Evolutionary conservation across 2,329 filamentous ascomycete species (phyloP), one percentile per base, ranked within the genome.

Genomic region (Penicillium sp.): DNA sequence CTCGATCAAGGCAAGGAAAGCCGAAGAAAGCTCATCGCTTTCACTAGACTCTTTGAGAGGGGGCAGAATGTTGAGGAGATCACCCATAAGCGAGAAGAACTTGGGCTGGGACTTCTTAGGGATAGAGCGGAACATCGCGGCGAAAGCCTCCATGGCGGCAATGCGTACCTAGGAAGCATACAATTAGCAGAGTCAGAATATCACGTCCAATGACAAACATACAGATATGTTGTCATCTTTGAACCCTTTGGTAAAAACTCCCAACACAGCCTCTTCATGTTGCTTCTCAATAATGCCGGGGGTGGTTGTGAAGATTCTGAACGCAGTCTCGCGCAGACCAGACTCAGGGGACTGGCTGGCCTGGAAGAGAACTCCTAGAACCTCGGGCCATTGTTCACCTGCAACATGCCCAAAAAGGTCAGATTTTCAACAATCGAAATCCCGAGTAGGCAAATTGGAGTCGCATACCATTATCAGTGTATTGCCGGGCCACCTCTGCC

Each of bases 211-310:
- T 18, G 26, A 15, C 8, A 34, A 34, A 57, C 77, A 31, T 77
- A 90, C 87, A 50, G 82, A 74, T 44, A 91, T 83, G 36, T 88
- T 83, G 37, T 85, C 83, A 68, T 98, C 93, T 59, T 87, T 87
- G 70, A 98, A 96, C 2, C 91, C 93, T 57, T 86, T 87, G 44
- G 86, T 82, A 64, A 98, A 98, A 10, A 93, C 90, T 49, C 81
- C 79, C 28, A 91, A 74, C 21, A 98, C 89, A n/a, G 86, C 82
- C 49, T 89, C 86, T 64, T 96, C 88, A 58, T 97, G 91, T 63
- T 96, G 87, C 68, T 85, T 91, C 70, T 96, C 89, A 57, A 98
- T 97, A 57, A 98, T 91, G 20, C 86, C 86, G 4, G 93, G 93
- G 1, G 91, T 97, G 1, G 90, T 91, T 30, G 90, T 85, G 65